phyloP scores from a whole-genome alignment of 805 yeast species.

The Kluyveromyces dobzhanskii region DNA sequence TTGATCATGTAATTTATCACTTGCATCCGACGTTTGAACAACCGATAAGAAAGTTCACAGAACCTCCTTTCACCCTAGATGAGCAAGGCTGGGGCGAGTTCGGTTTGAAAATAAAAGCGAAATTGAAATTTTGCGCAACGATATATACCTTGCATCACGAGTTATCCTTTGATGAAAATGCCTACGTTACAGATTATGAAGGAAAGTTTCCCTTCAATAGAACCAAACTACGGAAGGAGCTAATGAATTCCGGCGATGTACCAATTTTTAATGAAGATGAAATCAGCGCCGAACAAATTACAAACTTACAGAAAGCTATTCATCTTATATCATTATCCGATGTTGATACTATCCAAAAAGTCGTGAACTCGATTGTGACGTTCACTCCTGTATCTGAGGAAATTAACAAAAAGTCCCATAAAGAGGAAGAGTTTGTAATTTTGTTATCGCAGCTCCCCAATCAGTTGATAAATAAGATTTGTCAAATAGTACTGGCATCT shows the following conservation, averaged over 20 bases:
- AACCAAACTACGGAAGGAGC: constrained; percentile 54
- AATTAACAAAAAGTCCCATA: constrained; percentile 12
- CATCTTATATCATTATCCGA: constrained; percentile 12
- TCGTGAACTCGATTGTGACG: constrained; percentile 17
- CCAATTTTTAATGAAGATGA: constrained; percentile 43
- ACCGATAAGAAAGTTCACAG: constrained; percentile 65
- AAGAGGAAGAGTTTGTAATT: constrained; percentile 16
- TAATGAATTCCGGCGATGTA: constrained; percentile 68
- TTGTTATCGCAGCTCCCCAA: constrained; percentile 21
- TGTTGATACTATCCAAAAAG: constrained; percentile 20
- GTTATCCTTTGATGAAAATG: constrained; percentile 66
- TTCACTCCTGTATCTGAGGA: constrained; percentile 20
- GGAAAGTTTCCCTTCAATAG: constrained; percentile 65
- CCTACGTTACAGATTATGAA: constrained; percentile 66
- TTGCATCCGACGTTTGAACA: constrained; percentile 88
- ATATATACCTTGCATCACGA: constrained; percentile 47
- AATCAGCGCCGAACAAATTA: constrained; percentile 22
- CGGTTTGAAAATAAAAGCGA: constrained; percentile 67
- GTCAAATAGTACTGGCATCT: background rate
- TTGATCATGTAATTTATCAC: constrained; percentile 80
- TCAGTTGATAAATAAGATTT: constrained; percentile 12
- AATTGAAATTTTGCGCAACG: constrained; percentile 51
- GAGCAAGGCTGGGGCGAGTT: constrained; percentile 99
- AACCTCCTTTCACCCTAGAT: constrained; percentile 72
- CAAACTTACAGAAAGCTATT: constrained; percentile 22